Base-by-base conservation (phyloP, 768 basidiomycete genomes). In the Lentinula guzmanii region DNA sequence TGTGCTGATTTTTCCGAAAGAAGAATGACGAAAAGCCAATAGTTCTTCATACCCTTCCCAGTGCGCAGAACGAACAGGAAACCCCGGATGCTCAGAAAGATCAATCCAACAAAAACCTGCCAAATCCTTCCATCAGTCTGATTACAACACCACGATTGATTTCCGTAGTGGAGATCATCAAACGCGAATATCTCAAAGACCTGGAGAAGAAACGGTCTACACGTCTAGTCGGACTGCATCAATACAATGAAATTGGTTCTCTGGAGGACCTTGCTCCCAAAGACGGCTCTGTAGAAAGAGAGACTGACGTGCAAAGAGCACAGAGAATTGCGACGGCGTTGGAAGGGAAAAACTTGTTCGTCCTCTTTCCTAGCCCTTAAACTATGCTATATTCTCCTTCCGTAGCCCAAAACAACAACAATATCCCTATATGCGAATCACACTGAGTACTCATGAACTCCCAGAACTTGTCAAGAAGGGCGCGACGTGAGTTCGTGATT, bases 111-210 rank as follows among this genome's bases (percentile, higher is more conserved):
- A 65, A 54, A 61, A 31, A 43, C 55, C 57, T 64, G 50, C 51
- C 67, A 35, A 68, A 72, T 51, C 72, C 72, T 3, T 68, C 70
- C 15, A 72, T 76, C 2, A 78, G 82, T 0, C 72, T 75, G 39
- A 65, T 73, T 0, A 69, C 75, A 7, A 79, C 84, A 4, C 85
- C 90, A 0, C 83, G 87, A 0, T 78, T 95, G 7, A 77, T 95
- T 41, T 84, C 87, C 0, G 88, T 92, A 3, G 86, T 85, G 0
- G 93, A 95, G 71, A 90, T 94, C 60, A 83, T 93, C 66, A 94
- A 94, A 68, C 83, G 93, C 31, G 89, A 93, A 68, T 93, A 85
- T 68, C 63, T 90, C 58, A 84, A 84, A 60, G 69, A 69, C 15
- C 74, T 87, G 5, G 79, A 79, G 45, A 65, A 70, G 18, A 79